Evolutionary conservation across 768 basidiomycete genomes (phyloP), one percentile per base, ranked within the genome.

Genomic region (Macrolepiota albuminosa): DNA sequence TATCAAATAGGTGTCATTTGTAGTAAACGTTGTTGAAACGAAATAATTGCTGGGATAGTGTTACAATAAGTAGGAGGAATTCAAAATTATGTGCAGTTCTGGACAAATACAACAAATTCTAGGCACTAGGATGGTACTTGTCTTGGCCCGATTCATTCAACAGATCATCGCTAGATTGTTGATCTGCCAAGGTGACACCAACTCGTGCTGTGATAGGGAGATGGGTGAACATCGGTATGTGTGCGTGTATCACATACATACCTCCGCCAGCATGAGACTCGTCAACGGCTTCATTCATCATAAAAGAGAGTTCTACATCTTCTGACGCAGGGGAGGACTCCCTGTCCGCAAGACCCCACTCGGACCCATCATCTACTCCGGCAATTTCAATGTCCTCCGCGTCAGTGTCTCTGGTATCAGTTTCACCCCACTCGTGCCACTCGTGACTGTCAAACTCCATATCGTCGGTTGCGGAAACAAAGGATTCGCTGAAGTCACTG

Each of bases 261-360:
- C 69, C 66, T 60, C 36, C 42, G 1, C 31, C 46, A 54, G 51
- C 63, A 37, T 53, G 58, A 45, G 43, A 34, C 33, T 51, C 63
- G 16, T 59, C 62, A 34, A 63, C 66, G 36, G 62, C 64, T n/a
- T 59, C 66, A 39, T 56, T 39, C 40, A 48, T 36, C 40, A 65
- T 53, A 59, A 56, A 59, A 52, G 60, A 33, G 54, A 53, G 47
- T 48, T 64, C 60, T 26, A 58, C 69, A 24, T 63, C 63, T 43
- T 71, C 69, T 16, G 65, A 68, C 31, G 66, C 70, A 10, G 67
- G 69, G 59, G 63, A 65, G 54, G 75, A 73, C 45, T 77, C 76
- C 36, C 75, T 75, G 54, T 81, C 80, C 40, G 76, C 78, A 45
- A 75, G 70, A n/a, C 72, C 75, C 70, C 76, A 76, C 49, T 77